Percentiles rank a stretch among this genome's conserved stretches.
These are phyloP conservation scores for Malania oleifera DNA, from an alignment of 164 flowering plant genomes.

Conservation along the genomic window DNA sequence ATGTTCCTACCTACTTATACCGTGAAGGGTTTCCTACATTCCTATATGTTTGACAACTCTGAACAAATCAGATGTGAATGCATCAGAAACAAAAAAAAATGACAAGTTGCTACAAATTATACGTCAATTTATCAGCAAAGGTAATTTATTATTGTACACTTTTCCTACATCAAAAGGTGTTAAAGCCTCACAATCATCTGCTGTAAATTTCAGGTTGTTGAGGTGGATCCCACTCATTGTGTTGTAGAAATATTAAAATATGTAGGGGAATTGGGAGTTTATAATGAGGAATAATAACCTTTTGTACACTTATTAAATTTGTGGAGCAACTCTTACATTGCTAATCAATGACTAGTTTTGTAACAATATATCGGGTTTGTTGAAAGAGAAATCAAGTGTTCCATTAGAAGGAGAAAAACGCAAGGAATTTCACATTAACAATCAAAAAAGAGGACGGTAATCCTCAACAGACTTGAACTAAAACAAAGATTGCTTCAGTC, in stretches of 20 bases:
- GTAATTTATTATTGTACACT: slow-evolving; percentile 26
- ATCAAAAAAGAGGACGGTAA: slow-evolving; percentile 24
- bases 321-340: neutral
- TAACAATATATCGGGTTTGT: slow-evolving; percentile 50
- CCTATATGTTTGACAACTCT: neutral
- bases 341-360: slow-evolving; percentile 49
- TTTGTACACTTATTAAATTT: neutral
- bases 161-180: neutral
- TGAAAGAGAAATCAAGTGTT: slow-evolving; percentile 29
- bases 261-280: slow-evolving; percentile 48
- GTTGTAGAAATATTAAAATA: slow-evolving; percentile 70
- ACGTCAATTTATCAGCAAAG: slow-evolving; percentile 54
- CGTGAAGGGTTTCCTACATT: neutral
- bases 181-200: neutral
- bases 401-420: slow-evolving; percentile 10
- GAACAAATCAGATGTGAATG: slow-evolving; percentile 41
- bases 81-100: slow-evolving; percentile 32
- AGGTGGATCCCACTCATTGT: slow-evolving; percentile 72
- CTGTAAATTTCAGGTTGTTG: slow-evolving; percentile 44
- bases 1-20: neutral
- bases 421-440: slow-evolving; percentile 3
- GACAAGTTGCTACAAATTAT: slow-evolving; percentile 37
- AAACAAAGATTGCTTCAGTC: neutral
- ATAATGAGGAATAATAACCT: slow-evolving; percentile 41
- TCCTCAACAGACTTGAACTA: neutral